These are phyloP conservation scores for Lolium perenne DNA, from an alignment of 176 grass and related monocot species.

Conservation along the genomic window DNA sequence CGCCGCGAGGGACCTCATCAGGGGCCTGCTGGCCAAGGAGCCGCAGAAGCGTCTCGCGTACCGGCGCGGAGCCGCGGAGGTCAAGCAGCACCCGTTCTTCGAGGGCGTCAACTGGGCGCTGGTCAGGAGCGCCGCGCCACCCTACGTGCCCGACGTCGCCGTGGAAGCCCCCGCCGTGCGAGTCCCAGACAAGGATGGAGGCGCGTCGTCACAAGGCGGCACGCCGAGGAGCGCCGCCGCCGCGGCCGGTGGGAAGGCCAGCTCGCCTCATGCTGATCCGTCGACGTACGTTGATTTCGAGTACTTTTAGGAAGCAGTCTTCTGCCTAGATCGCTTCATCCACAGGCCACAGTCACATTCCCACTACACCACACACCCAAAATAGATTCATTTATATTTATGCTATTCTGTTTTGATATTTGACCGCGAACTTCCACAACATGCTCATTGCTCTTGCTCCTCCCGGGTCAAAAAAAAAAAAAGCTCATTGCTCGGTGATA, in stretches of 20 bases:
- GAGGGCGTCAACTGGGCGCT: constrained; percentile 92
- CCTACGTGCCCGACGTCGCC: constrained; percentile 60
- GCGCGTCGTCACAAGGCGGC: not conserved
- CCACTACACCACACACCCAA: not conserved
- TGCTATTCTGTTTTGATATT: not conserved
- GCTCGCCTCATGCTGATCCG: constrained; percentile 51
- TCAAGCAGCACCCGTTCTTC: constrained; percentile 93
- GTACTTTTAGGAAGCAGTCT: constrained; percentile 56
- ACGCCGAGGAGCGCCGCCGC: constrained; percentile 35
- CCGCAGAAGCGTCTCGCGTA: constrained; percentile 69
- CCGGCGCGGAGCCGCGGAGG: constrained; percentile 72
- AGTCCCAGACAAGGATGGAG: constrained; percentile 34
- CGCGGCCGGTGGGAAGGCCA: constrained; percentile 28
- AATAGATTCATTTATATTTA: not conserved
- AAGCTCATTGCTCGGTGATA: too few relatives aligned
- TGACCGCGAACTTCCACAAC: too few relatives aligned
- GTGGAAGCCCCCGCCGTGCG: constrained; percentile 29
- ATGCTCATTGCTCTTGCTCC: too few relatives aligned
- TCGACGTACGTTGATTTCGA: constrained; percentile 76
- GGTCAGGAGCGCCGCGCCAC: constrained; percentile 75
- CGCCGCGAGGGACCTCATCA: constrained; percentile 82
- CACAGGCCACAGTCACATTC: not conserved
- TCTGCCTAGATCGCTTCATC: too few relatives aligned
- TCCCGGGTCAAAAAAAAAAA: too few relatives aligned
- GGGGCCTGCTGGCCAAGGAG: constrained; percentile 83